These are phyloP conservation scores for Ustilago shanxiensis DNA, from an alignment of 1,284 basidiomycete species.

Conservation along the genomic window DNA sequence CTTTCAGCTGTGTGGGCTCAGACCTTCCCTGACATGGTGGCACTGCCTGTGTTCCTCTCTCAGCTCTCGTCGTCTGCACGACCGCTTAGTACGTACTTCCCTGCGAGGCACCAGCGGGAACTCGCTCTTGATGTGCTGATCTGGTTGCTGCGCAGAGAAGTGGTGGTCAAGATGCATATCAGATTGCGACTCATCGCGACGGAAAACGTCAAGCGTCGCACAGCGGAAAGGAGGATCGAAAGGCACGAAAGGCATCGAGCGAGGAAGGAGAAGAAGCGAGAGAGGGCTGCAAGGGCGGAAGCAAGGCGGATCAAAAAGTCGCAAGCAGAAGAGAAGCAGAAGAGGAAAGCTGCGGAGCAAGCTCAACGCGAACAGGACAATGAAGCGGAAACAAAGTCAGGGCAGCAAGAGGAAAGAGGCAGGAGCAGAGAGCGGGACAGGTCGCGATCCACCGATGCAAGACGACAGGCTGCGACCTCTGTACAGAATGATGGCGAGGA, in stretches of 20 bases:
- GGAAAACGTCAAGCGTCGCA: constrained; percentile 77
- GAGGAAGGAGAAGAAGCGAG: constrained; percentile 29
- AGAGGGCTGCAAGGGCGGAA: constrained; percentile 25
- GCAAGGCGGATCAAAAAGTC: constrained; percentile 34
- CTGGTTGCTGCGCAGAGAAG: constrained; percentile 89
- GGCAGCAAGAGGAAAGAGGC: constrained; percentile 26
- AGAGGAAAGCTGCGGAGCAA: constrained; percentile 20
- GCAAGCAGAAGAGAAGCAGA: constrained; percentile 31
- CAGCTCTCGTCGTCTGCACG: constrained; percentile 45
- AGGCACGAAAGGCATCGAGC: constrained; percentile 32
- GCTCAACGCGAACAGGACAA: constrained; percentile 8
- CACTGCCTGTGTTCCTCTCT: constrained; percentile 72
- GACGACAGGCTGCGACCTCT: neutral
- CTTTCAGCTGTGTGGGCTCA: constrained; percentile 78
- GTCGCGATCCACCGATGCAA: constrained; percentile 26
- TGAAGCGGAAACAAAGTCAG: neutral
- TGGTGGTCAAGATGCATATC: constrained; percentile 87
- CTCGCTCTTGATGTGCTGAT: constrained; percentile 85
- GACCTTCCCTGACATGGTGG: constrained; percentile 79
- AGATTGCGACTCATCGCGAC: constrained; percentile 86
- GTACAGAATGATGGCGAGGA: neutral
- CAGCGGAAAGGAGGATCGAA: constrained; percentile 35
- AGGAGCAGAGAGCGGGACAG: constrained; percentile 45
- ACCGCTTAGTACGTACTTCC: constrained; percentile 49
- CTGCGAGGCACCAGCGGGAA: constrained; percentile 60